phyloP scores from a whole-genome alignment of 345 rosid genomes.

The Pistacia integerrima region DNA sequence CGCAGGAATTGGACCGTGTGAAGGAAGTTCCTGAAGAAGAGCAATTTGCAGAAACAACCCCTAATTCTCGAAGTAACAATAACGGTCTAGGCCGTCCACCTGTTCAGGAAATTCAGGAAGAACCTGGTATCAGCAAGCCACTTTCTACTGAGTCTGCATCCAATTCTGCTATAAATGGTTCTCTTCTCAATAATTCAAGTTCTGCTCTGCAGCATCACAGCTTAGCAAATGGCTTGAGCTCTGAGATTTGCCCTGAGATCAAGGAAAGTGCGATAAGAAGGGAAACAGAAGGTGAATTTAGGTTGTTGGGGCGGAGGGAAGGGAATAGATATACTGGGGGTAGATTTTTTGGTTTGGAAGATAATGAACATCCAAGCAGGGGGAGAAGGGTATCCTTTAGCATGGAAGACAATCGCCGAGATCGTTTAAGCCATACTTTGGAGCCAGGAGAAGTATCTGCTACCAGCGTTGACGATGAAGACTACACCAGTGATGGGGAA shows the following conservation, averaged over 20 bases:
- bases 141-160: slow-evolving; percentile 21
- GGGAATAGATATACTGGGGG: slow-evolving; percentile 69
- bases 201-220: slow-evolving; percentile 27
- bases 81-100: slow-evolving; percentile 25
- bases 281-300: slow-evolving; percentile 99
- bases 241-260: slow-evolving; percentile 51
- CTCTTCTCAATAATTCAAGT: slow-evolving; percentile 34
- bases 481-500: slow-evolving; percentile 74
- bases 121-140: slow-evolving; percentile 38
- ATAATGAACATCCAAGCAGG: slow-evolving; percentile 70
- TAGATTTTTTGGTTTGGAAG: slow-evolving; percentile 76
- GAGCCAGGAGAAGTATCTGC: slow-evolving; percentile 72
- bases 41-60: slow-evolving; percentile 30
- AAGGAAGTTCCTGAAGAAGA: slow-evolving; percentile 61
- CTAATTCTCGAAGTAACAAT: slow-evolving; percentile 22
- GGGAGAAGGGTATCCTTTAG: slow-evolving; percentile 93
- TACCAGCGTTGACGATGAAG: slow-evolving; percentile 69
- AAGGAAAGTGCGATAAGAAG: slow-evolving; percentile 98
- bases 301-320: slow-evolving; percentile 88
- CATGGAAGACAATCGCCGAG: slow-evolving; percentile 68
- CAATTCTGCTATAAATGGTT: slow-evolving; percentile 30
- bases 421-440: slow-evolving; percentile 35
- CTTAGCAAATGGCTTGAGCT: slow-evolving; percentile 52
- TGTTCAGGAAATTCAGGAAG: slow-evolving; percentile 78
- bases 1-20: slow-evolving; percentile 65